These are phyloP conservation scores for Acrodontium crateriforme DNA, from an alignment of 2,329 filamentous ascomycete genomes.

Conservation along the genomic window DNA sequence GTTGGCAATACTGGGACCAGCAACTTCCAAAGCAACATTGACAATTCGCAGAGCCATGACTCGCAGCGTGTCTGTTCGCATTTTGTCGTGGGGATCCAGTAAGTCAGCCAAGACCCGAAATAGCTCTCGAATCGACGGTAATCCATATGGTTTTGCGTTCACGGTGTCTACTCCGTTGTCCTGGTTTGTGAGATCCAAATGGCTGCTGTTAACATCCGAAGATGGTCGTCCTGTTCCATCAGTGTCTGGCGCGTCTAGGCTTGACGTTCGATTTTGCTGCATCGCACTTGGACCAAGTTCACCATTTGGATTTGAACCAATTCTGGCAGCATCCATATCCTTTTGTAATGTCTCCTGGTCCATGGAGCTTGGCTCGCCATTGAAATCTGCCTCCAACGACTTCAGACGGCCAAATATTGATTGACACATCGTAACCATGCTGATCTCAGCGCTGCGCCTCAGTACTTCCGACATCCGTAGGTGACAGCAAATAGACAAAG, in stretches of 20 bases:
- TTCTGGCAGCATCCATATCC: conserved; percentile 64
- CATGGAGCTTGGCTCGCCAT: conserved; percentile 47
- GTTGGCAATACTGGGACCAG: conserved; percentile 83
- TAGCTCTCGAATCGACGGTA: conserved; percentile 87
- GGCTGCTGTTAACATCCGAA: conserved; percentile 28
- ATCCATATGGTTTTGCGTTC: conserved; percentile 72
- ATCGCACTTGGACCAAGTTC: conserved; percentile 30
- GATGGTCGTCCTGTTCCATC: conserved; percentile 22
- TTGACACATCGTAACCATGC: conserved; percentile 98
- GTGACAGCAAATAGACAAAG: conserved; percentile 93
- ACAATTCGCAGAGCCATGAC: conserved; percentile 97
- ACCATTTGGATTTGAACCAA: conserved; percentile 49
- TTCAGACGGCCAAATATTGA: conserved; percentile 93
- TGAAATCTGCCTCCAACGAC: conserved; percentile 58
- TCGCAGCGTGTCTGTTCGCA: conserved; percentile 87
- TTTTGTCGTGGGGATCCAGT: conserved; percentile 79
- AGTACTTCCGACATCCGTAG: conserved; percentile 80
- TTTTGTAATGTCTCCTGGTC: conserved; percentile 50
- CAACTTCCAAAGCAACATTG: conserved; percentile 91
- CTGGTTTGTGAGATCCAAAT: conserved; percentile 27
- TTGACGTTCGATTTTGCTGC: conserved; percentile 35
- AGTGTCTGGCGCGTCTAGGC: conserved; percentile 33
- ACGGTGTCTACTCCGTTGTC: conserved; percentile 27
- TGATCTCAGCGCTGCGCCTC: conserved; percentile 81
- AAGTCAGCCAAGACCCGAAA: conserved; percentile 90